These are phyloP conservation scores for Orbilia ellipsospora DNA, from an alignment of 2,329 filamentous ascomycete genomes.

Conservation along the genomic window DNA sequence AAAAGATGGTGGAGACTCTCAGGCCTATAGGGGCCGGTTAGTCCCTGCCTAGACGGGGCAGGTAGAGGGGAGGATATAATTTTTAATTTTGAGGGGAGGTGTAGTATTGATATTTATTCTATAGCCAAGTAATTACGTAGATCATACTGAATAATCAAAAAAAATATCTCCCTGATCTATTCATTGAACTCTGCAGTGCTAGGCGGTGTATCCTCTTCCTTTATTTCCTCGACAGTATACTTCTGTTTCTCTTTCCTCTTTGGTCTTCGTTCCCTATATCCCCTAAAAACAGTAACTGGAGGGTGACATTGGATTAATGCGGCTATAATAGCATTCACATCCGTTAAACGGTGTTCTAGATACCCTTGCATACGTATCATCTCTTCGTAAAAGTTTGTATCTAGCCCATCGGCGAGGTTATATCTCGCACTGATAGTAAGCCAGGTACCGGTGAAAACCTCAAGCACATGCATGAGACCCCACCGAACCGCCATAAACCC, in stretches of 20 bases:
- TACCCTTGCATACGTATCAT: slow-evolving; percentile 24
- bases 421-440: slow-evolving; percentile 4
- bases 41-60: neutral
- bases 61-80: neutral
- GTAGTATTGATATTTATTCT: neutral
- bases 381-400: slow-evolving; percentile 16
- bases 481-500: slow-evolving; percentile 11
- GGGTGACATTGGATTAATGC: neutral
- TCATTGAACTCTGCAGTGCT: neutral
- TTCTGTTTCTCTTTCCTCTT: slow-evolving; percentile 10
- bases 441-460: slow-evolving; percentile 13
- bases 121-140: too few species aligned
- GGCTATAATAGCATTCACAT: slow-evolving; percentile 4
- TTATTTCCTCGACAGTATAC: neutral
- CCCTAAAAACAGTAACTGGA: neutral
- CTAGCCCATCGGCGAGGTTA: slow-evolving; percentile 10
- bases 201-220: neutral
- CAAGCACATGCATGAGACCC: neutral
- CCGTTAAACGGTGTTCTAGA: slow-evolving; percentile 10
- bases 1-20: slow-evolving; percentile 32
- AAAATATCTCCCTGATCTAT: too few species aligned
- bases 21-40: slow-evolving; percentile 1
- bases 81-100: neutral
- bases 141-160: too few species aligned
- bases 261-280: slow-evolving; percentile 4